Conservation (phyloP, 768 basidiomycete genomes). For the Termitomyces sp. region DNA sequence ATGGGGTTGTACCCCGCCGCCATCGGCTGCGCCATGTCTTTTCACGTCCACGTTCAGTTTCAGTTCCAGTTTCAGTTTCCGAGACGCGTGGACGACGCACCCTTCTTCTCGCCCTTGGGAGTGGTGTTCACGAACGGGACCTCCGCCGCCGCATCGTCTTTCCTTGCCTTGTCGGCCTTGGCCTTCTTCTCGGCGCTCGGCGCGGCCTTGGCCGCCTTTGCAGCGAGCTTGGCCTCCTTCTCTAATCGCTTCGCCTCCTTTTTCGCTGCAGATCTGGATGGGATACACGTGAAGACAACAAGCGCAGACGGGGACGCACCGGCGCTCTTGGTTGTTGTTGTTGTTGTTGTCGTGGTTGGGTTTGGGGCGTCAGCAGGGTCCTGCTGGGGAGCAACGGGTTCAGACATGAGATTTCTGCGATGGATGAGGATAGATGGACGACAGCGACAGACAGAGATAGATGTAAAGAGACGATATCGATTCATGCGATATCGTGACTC, state of each 20-base stretch:
- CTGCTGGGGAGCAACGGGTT: slow-evolving; percentile 1
- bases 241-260: slow-evolving; percentile 81
- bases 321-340: slow-evolving; percentile 39
- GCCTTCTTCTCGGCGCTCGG: slow-evolving; percentile 57
- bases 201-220: slow-evolving; percentile 52
- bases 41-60: too few species aligned
- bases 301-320: slow-evolving; percentile 17
- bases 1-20: slow-evolving; percentile 92
- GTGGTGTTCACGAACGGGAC: slow-evolving; percentile 84
- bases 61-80: too few species aligned
- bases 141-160: slow-evolving; percentile 61
- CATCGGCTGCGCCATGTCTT: slow-evolving; percentile 87
- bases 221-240: slow-evolving; percentile 73
- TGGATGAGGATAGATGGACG: slow-evolving; percentile 3
- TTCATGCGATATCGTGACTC: slow-evolving; percentile 13
- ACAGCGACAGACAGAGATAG: neutral
- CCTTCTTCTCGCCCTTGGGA: slow-evolving; percentile 91
- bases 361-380: slow-evolving; percentile 20
- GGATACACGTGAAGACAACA: neutral
- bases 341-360: slow-evolving; percentile 31
- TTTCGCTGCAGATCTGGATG: slow-evolving; percentile 44
- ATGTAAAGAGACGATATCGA: slow-evolving; percentile 14
- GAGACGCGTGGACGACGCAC: slow-evolving; percentile 29
- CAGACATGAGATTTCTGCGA: slow-evolving; percentile 7
- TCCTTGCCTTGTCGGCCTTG: slow-evolving; percentile 71